phyloP scores from a whole-genome alignment of 129 eudicot genomes.

The Pseudognaphalium luteoalbum region DNA sequence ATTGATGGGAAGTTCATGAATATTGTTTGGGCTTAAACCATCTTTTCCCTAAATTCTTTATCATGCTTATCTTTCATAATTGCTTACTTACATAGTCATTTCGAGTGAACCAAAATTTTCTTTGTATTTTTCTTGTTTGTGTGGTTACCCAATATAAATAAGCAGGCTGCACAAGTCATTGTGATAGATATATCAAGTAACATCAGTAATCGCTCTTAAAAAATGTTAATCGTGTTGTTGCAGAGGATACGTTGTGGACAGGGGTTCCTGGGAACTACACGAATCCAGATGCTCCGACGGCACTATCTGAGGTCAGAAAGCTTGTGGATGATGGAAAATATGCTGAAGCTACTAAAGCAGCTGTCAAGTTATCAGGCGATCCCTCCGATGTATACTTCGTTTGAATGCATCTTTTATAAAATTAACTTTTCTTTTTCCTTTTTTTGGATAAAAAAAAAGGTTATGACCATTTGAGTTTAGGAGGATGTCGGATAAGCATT shows the following conservation, averaged over 20 bases:
- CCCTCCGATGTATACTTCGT: conserved; percentile 62
- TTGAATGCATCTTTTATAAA: neutral
- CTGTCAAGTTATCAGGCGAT: conserved; percentile 61
- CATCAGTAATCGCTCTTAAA: neutral
- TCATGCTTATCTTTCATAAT: too few relatives aligned
- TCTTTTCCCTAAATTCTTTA: neutral
- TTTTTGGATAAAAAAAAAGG: too few relatives aligned
- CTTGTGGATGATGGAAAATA: conserved; percentile 81
- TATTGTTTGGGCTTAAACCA: neutral
- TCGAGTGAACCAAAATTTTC: neutral
- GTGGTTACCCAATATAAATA: neutral
- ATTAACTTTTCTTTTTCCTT: neutral
- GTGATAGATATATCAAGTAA: neutral
- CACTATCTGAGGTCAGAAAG: conserved; percentile 58
- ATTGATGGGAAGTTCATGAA: neutral
- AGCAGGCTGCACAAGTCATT: too few relatives aligned
- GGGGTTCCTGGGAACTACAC: conserved; percentile 77
- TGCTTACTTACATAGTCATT: neutral
- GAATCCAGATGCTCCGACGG: conserved; percentile 59
- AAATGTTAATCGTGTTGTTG: conserved; percentile 19
- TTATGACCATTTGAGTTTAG: neutral
- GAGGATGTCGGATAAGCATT: neutral
- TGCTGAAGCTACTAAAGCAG: conserved; percentile 71
- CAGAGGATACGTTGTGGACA: conserved; percentile 93
- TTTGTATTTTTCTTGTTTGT: neutral